Conservation (phyloP, 192 early-diverging fungal genomes). For the Entomortierella parvispora region DNA sequence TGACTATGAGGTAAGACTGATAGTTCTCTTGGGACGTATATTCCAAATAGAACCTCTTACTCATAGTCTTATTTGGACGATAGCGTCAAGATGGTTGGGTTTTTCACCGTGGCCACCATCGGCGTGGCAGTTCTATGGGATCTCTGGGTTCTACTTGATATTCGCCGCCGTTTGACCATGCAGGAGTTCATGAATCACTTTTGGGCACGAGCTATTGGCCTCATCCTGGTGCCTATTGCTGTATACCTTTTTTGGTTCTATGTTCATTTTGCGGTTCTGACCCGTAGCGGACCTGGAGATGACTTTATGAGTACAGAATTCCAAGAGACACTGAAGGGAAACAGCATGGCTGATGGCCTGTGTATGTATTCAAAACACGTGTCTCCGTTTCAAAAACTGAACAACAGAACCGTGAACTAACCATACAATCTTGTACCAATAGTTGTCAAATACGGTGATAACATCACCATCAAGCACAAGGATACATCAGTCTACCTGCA, state of each 20-base stretch:
- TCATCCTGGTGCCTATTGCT: conserved; percentile 83
- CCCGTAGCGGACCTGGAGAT: conserved; percentile 89
- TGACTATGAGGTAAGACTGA: conserved; percentile 59
- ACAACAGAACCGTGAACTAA: too few relatives aligned
- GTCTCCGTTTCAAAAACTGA: too few relatives aligned
- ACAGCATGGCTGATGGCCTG: conserved; percentile 70
- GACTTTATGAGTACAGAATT: conserved; percentile 91
- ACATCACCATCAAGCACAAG: conserved; percentile 82
- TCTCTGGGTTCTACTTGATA: conserved; percentile 92
- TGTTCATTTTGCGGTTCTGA: conserved; percentile 90
- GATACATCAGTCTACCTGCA: conserved; percentile 81
- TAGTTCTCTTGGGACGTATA: too few relatives aligned
- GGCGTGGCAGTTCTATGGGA: conserved; percentile 88
- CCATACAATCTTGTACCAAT: too few relatives aligned
- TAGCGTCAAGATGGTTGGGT: conserved; percentile 95
- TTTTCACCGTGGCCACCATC: conserved; percentile 86
- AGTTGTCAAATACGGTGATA: conserved; percentile 84
- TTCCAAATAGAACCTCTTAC: not conserved
- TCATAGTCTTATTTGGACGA: not conserved
- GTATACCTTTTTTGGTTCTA: conserved; percentile 92
- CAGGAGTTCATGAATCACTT: conserved; percentile 83
- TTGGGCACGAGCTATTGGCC: conserved; percentile 79
- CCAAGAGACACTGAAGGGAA: conserved; percentile 85
- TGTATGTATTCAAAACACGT: conserved; percentile 32
- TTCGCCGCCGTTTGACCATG: conserved; percentile 78